Evolutionary conservation across 768 basidiomycete genomes (phyloP).

Genomic region (Tulasnella sp.): DNA sequence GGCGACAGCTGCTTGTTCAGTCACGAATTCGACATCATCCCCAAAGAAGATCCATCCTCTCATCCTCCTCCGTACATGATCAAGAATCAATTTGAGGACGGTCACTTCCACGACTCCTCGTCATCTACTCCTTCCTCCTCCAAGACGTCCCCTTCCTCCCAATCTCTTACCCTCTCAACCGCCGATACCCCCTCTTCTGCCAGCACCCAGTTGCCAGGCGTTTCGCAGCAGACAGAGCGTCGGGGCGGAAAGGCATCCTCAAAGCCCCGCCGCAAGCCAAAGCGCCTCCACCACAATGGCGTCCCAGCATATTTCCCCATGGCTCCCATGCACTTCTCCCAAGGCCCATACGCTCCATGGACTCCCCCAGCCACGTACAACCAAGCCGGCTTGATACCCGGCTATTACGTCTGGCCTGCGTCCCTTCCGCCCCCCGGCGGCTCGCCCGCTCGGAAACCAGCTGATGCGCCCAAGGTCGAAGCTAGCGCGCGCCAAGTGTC

Average conservation of each 20-base stretch:
- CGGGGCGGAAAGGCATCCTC: not conserved
- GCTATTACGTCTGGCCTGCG: not conserved
- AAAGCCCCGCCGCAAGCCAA: not conserved
- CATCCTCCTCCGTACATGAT: slow-evolving; percentile 4
- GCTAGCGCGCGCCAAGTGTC: not conserved
- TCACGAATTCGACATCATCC: slow-evolving; percentile 13
- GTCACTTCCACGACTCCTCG: not conserved
- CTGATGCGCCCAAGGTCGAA: not conserved
- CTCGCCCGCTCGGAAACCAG: not conserved
- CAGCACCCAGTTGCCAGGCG: not conserved
- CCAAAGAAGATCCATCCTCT: slow-evolving; percentile 3
- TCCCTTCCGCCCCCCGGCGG: not conserved
- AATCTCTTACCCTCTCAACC: slow-evolving; percentile 8
- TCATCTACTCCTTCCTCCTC: slow-evolving; percentile 2
- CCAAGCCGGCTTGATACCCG: not conserved
- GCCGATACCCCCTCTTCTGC: not conserved
- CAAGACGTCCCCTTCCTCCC: slow-evolving; percentile 18
- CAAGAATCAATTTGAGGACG: slow-evolving; percentile 8
- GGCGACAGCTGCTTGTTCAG: slow-evolving; percentile 21
- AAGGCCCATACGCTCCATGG: not conserved
- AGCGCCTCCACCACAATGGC: not conserved
- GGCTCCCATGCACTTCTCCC: not conserved
- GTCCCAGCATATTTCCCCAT: not conserved
- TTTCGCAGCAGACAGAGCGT: not conserved
- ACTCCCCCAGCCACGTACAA: not conserved